phyloP scores from a whole-genome alignment of 148 eudicot genomes.

The Vaccinium darrowii region DNA sequence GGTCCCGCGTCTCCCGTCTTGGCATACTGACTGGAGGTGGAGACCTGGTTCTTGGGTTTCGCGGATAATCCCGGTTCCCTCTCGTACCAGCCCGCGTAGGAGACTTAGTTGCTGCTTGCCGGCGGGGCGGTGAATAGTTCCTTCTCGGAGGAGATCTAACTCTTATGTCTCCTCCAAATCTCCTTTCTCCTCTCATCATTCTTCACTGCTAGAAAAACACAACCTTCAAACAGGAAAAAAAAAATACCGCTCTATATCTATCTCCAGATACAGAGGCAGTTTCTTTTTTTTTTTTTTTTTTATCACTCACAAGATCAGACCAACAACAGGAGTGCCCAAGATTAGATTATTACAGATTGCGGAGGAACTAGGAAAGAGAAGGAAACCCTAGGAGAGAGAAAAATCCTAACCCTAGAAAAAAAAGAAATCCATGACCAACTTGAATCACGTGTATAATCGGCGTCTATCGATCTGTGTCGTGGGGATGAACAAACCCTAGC shows the following conservation, averaged over 20 bases:
- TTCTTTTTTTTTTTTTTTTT: background rate
- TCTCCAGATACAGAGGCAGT: background rate
- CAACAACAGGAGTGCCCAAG: background rate
- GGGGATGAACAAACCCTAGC: background rate
- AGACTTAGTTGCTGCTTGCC: background rate
- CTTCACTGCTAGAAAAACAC: conserved; percentile 1
- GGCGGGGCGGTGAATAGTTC: background rate
- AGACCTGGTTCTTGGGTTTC: background rate
- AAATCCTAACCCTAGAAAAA: background rate
- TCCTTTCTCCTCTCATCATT: conserved; percentile 17
- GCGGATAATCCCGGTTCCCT: background rate
- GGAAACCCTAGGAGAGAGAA: background rate
- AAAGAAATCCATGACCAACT: background rate
- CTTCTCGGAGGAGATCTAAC: background rate
- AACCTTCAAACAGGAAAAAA: background rate
- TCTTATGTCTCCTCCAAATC: background rate
- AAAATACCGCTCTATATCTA: background rate
- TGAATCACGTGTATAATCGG: background rate
- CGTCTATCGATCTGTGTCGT: background rate
- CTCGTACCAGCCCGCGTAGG: background rate
- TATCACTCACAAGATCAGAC: background rate
- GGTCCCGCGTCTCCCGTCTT: background rate
- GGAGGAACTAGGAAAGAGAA: background rate
- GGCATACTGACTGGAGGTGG: too few species aligned
- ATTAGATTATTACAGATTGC: background rate